Conservation (phyloP, 306 rosid genomes). For the Crataegus laevigata region DNA sequence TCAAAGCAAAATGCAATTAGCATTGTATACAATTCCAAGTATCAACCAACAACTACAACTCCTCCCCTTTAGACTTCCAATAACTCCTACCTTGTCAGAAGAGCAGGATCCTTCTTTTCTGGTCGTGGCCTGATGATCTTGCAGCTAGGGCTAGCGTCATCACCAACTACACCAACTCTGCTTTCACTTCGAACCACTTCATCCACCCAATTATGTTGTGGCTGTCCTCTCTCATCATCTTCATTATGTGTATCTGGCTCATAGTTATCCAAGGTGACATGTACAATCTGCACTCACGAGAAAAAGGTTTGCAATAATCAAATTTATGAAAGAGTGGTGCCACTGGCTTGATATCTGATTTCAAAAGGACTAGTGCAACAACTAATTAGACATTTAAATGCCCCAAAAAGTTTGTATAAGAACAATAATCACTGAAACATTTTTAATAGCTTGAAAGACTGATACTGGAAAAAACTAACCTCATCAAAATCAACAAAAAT, state of each 20-base stretch:
- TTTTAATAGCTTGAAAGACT: conserved; percentile 6
- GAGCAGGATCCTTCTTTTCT: conserved; percentile 66
- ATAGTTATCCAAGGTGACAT: conserved; percentile 62
- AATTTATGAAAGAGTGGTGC: neutral
- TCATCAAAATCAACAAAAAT: conserved; percentile 74
- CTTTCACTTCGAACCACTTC: conserved; percentile 86
- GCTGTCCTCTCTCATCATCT: conserved; percentile 37
- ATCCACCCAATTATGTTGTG: conserved; percentile 90
- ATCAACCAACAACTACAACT: neutral
- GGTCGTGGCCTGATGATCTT: conserved; percentile 57
- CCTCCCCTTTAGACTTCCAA: conserved; percentile 6
- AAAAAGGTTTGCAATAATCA: neutral
- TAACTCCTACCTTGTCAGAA: conserved; percentile 47
- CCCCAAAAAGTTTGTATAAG: neutral
- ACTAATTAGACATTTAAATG: neutral
- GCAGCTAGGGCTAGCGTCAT: conserved; percentile 40
- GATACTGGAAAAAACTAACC: conserved; percentile 38
- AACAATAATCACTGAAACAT: neutral
- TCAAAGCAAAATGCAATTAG: neutral
- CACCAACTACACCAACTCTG: conserved; percentile 46
- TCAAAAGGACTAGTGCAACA: neutral
- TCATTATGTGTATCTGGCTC: conserved; percentile 41
- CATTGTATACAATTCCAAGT: neutral
- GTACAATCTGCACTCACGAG: conserved; percentile 54
- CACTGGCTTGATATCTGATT: neutral